These are phyloP conservation scores for Neurospora sp. DNA, from an alignment of 495 filamentous ascomycete species.

Conservation along the genomic window DNA sequence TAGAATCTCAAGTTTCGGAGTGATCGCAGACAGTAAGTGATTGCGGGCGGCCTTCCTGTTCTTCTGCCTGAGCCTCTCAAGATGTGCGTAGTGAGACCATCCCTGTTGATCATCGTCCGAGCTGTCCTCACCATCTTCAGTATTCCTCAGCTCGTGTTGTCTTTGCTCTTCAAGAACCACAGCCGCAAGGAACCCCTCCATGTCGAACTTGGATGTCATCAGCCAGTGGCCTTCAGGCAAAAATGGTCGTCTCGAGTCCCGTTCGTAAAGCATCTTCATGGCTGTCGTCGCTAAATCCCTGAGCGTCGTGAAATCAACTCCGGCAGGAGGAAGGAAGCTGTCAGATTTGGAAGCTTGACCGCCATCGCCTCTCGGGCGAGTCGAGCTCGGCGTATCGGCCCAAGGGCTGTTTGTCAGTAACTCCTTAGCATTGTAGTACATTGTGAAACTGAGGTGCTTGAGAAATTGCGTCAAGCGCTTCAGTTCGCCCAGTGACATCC, in stretches of 20 bases:
- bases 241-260: constrained; percentile 84
- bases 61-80: constrained; percentile 41
- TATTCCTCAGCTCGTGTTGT: constrained; percentile 46
- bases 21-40: constrained; percentile 61
- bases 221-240: constrained; percentile 79
- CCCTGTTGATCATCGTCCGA: constrained; percentile 31
- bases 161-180: constrained; percentile 86
- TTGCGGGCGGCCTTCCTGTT: constrained; percentile 55
- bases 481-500: constrained; percentile 59
- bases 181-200: constrained; percentile 77
- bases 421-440: constrained; percentile 75
- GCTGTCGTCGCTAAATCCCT: constrained; percentile 74
- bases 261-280: constrained; percentile 79
- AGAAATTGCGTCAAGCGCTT: constrained; percentile 71
- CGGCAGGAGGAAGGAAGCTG: constrained; percentile 21
- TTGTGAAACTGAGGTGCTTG: constrained; percentile 82
- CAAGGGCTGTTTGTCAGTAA: constrained; percentile 11
- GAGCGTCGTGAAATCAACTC: constrained; percentile 69
- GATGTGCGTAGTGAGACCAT: constrained; percentile 23
- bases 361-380: not conserved
- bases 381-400: not conserved
- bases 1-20: constrained; percentile 79
- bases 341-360: not conserved
- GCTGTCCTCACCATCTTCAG: constrained; percentile 38
- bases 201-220: constrained; percentile 85